Evolutionary conservation across 75 land plant genomes (phyloP).

Genomic region (Picea glauca): DNA sequence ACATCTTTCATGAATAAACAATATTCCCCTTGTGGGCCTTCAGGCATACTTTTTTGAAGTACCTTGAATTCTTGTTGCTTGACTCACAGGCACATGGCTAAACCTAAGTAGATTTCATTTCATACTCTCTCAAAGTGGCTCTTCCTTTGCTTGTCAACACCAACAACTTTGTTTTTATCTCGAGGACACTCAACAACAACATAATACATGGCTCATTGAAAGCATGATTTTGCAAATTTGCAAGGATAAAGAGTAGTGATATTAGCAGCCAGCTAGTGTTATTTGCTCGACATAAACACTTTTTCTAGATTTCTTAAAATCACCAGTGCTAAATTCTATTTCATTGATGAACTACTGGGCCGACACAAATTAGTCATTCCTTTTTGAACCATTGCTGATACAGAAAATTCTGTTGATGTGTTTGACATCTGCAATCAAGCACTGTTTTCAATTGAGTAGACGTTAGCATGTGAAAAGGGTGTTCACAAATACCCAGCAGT

Average conservation of each 20-base stretch:
- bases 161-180: not conserved
- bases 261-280: not conserved
- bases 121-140: not conserved
- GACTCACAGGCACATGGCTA: not conserved
- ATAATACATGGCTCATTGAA: not conserved
- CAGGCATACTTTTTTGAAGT: not conserved
- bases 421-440: not conserved
- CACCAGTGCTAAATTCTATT: not conserved
- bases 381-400: not conserved
- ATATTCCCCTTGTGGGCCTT: not conserved
- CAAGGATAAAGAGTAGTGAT: not conserved
- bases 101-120: not conserved
- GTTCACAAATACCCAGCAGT: not conserved
- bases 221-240: not conserved
- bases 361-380: not conserved
- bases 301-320: not conserved
- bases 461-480: not conserved
- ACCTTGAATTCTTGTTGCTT: not conserved
- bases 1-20: not conserved
- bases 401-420: not conserved
- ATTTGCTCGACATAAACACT: not conserved
- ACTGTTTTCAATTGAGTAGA: too few relatives aligned
- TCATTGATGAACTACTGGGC: too few relatives aligned
- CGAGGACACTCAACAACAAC: not conserved
- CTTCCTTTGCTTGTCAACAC: not conserved